Evolutionary conservation across 2,329 filamentous ascomycete genomes (phyloP).

Genomic region (Ceratocystis colombiana): DNA sequence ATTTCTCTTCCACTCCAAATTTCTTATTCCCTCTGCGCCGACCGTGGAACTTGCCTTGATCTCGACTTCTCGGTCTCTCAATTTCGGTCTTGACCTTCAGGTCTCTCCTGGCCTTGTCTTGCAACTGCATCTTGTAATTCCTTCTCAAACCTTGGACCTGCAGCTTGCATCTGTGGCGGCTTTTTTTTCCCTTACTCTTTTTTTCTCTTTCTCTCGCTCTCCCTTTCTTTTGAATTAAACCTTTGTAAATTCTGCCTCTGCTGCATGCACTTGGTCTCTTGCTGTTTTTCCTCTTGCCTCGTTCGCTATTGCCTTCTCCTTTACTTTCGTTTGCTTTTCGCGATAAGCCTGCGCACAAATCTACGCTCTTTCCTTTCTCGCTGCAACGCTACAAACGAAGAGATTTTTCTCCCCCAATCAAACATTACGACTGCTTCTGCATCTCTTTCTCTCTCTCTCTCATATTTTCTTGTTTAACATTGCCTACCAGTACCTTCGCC

Average conservation of each 20-base stretch:
- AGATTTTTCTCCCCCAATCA: not conserved
- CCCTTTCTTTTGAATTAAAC: not conserved
- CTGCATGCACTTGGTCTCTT: slow-evolving; percentile 6
- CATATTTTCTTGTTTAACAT: not conserved
- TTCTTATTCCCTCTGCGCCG: not conserved
- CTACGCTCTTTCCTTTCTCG: slow-evolving; percentile 10
- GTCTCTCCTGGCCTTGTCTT: slow-evolving; percentile 9
- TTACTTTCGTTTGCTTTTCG: not conserved
- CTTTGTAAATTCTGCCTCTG: not conserved
- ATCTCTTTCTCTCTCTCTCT: not conserved
- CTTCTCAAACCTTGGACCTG: slow-evolving; percentile 11
- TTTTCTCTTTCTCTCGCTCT: not conserved
- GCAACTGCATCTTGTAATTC: slow-evolving; percentile 11
- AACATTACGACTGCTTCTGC: not conserved
- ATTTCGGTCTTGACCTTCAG: slow-evolving; percentile 4
- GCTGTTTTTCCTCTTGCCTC: not conserved
- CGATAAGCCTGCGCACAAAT: slow-evolving; percentile 15
- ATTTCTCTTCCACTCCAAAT: not conserved
- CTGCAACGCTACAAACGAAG: slow-evolving; percentile 3
- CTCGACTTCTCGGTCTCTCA: not conserved
- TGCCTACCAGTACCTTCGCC: not conserved
- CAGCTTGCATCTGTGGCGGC: slow-evolving; percentile 7
- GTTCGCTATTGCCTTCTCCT: not conserved
- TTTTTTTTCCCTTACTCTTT: not conserved
- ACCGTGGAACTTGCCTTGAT: not conserved